These are phyloP conservation scores for Aspergillus versicolor DNA, from an alignment of 2,329 filamentous ascomycete genomes.

Conservation along the genomic window DNA sequence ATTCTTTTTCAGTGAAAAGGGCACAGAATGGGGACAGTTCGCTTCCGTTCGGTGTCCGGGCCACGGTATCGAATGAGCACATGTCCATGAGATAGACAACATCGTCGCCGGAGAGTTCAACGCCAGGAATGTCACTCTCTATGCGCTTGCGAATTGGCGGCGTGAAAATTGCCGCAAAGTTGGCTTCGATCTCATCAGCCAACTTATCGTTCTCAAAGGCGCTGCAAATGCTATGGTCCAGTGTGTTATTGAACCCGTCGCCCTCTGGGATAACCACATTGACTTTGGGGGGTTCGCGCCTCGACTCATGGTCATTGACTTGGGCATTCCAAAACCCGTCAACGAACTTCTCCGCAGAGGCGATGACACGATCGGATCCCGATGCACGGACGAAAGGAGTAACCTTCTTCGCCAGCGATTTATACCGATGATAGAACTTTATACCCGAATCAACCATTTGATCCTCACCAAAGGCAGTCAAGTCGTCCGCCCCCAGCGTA, in stretches of 20 bases:
- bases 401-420: slow-evolving; percentile 55
- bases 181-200: slow-evolving; percentile 48
- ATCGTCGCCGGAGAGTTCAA: slow-evolving; percentile 62
- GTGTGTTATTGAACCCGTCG: slow-evolving; percentile 71
- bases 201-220: slow-evolving; percentile 62
- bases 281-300: slow-evolving; percentile 52
- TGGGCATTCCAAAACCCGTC: slow-evolving; percentile 67
- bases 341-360: slow-evolving; percentile 73
- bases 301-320: slow-evolving; percentile 39
- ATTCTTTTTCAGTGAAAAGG: slow-evolving; percentile 72
- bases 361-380: slow-evolving; percentile 68
- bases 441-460: slow-evolving; percentile 73
- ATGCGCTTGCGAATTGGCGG: slow-evolving; percentile 67
- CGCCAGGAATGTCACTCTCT: slow-evolving; percentile 67
- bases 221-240: slow-evolving; percentile 71
- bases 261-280: slow-evolving; percentile 69
- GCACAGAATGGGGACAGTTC: slow-evolving; percentile 69
- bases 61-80: slow-evolving; percentile 82
- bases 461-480: slow-evolving; percentile 67
- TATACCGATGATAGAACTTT: slow-evolving; percentile 74
- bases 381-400: slow-evolving; percentile 72
- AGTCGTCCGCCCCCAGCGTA: slow-evolving; percentile 65
- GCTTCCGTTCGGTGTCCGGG: slow-evolving; percentile 50
- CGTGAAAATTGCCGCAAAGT: slow-evolving; percentile 65
- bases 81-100: slow-evolving; percentile 80